A percentile compares a stretch with the other conserved stretches of the same genome.
phyloP scores from a whole-genome alignment of 768 basidiomycete species.

The Gymnopilus dilepis region DNA sequence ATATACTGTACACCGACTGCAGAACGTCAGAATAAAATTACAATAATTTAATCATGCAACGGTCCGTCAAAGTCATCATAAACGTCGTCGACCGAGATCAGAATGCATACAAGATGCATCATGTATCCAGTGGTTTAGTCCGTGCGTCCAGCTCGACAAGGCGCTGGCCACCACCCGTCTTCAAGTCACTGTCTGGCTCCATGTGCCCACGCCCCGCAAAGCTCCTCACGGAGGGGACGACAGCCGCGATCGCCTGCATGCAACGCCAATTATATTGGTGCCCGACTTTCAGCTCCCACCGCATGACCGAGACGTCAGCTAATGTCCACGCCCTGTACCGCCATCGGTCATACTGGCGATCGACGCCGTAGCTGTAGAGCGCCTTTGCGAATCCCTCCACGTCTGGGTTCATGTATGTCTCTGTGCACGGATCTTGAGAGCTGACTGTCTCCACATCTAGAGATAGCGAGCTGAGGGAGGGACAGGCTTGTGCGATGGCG shows the following conservation, averaged over 20 bases:
- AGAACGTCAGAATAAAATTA: slow-evolving; percentile 1
- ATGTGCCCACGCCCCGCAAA: slow-evolving; percentile 27
- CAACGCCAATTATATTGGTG: slow-evolving; percentile 25
- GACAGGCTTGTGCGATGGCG: slow-evolving; percentile 27
- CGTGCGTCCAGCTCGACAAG: slow-evolving; percentile 16
- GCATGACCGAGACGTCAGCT: slow-evolving; percentile 28
- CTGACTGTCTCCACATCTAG: slow-evolving; percentile 25
- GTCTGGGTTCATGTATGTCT: slow-evolving; percentile 8
- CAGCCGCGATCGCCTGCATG: slow-evolving; percentile 30
- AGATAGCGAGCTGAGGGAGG: slow-evolving; percentile 25
- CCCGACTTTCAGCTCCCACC: slow-evolving; percentile 30
- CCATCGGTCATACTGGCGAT: slow-evolving; percentile 24
- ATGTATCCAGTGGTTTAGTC: slow-evolving; percentile 17
- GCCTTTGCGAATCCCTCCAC: slow-evolving; percentile 25
- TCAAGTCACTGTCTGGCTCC: slow-evolving; percentile 1
- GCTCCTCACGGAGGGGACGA: slow-evolving; percentile 28
- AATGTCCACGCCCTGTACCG: slow-evolving; percentile 31
- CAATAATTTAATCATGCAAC: slow-evolving; percentile 1
- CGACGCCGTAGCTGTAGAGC: slow-evolving; percentile 25
- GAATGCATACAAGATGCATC: not conserved
- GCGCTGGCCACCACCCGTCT: slow-evolving; percentile 4
- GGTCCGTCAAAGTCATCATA: not conserved
- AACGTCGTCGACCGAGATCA: too few relatives aligned
- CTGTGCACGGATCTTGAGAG: slow-evolving; percentile 11
- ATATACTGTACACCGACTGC: not conserved